A percentile compares a stretch with the other conserved stretches of the same genome.
phyloP scores from a whole-genome alignment of 768 basidiomycete species.

The Trametes maxima region DNA sequence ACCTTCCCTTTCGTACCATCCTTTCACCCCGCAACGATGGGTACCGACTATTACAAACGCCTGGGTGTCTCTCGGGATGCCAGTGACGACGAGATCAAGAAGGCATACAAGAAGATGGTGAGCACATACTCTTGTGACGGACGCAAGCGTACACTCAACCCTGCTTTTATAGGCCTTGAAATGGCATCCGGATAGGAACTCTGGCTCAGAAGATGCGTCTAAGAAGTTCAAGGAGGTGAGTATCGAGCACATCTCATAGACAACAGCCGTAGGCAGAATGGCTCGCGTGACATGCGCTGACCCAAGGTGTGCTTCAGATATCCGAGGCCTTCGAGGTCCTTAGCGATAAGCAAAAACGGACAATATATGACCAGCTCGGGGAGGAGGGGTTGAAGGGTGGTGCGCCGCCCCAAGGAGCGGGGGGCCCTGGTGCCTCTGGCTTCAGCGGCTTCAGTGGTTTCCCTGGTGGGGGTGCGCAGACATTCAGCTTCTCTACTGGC shows the following conservation, averaged over 20 bases:
- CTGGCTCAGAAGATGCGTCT: constrained; percentile 81
- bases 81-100: constrained; percentile 85
- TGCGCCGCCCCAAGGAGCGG: constrained; percentile 53
- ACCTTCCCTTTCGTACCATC: neutral
- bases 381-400: constrained; percentile 91
- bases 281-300: constrained; percentile 5
- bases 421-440: constrained; percentile 43
- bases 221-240: constrained; percentile 89
- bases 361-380: constrained; percentile 90
- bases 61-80: constrained; percentile 77
- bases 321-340: constrained; percentile 97
- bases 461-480: constrained; percentile 19
- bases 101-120: constrained; percentile 94
- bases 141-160: neutral
- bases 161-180: constrained; percentile 63
- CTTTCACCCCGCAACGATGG: constrained; percentile 49
- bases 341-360: constrained; percentile 81
- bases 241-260: no score
- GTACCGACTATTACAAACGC: constrained; percentile 86
- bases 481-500: constrained; percentile 31
- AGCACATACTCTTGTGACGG: constrained; percentile 19
- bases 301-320: constrained; percentile 49
- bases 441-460: constrained; percentile 23
- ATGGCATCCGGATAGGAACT: constrained; percentile 95
- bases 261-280: neutral